These are phyloP conservation scores for Brasilioporus rufonigricans DNA, from an alignment of 768 basidiomycete species.

Conservation along the genomic window DNA sequence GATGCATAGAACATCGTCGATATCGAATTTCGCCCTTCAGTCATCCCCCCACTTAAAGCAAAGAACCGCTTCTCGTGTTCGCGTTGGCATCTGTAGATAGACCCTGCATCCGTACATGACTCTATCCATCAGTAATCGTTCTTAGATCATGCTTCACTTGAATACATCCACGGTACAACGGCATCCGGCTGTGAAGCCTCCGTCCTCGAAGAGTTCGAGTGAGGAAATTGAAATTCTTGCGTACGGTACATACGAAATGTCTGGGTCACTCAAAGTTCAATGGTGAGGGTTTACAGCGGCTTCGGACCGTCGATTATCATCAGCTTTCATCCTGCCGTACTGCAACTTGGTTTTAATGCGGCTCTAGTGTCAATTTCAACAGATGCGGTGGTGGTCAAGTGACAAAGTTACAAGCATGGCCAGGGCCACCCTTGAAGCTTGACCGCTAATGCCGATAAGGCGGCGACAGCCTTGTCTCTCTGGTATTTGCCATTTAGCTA, in stretches of 20 bases:
- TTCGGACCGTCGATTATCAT: not conserved
- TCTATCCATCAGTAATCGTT: not conserved
- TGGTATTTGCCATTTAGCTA: not conserved
- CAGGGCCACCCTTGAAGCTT: not conserved
- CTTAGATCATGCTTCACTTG: slow-evolving; percentile 6
- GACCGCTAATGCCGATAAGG: too few relatives aligned
- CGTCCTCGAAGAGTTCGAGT: not conserved
- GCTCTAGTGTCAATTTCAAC: too few relatives aligned
- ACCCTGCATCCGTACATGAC: slow-evolving; percentile 12
- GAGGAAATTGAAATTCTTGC: too few relatives aligned
- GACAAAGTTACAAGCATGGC: not conserved
- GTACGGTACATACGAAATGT: too few relatives aligned
- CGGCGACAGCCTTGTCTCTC: not conserved
- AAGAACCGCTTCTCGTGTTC: not conserved
- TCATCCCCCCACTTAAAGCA: not conserved
- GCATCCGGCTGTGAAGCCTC: not conserved
- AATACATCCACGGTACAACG: slow-evolving; percentile 10
- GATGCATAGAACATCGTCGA: not conserved
- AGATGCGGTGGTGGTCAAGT: not conserved
- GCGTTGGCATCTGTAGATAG: slow-evolving; percentile 20
- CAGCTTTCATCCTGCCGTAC: not conserved
- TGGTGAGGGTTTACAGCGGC: not conserved
- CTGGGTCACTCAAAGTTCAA: not conserved
- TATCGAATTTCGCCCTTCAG: slow-evolving; percentile 9
- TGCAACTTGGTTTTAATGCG: too few relatives aligned